phyloP scores from a whole-genome alignment of 164 flowering plant species.

The Echeveria elegans region DNA sequence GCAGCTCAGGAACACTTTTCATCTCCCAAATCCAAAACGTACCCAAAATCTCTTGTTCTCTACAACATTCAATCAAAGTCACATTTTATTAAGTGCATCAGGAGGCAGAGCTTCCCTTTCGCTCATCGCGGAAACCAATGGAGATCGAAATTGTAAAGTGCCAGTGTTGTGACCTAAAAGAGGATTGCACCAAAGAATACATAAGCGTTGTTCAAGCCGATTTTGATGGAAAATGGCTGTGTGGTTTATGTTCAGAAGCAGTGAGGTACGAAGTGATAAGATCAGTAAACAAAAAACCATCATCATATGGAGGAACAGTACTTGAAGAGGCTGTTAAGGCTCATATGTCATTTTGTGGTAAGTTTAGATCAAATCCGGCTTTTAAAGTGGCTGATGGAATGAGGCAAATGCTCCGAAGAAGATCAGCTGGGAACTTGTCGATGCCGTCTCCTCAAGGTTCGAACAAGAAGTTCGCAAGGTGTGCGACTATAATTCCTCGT shows the following conservation, averaged over 20 bases:
- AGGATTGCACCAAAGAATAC: constrained; percentile 86
- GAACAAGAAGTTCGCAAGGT: background rate
- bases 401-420: constrained; percentile 2
- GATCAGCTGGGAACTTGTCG: background rate
- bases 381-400: constrained; percentile 45
- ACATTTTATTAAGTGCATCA: too few relatives aligned
- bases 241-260: constrained; percentile 90
- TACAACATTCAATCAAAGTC: too few relatives aligned
- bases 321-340: constrained; percentile 65
- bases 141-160: constrained; percentile 75
- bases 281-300: constrained; percentile 23
- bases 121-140: too few relatives aligned
- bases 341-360: constrained; percentile 66
- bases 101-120: too few relatives aligned
- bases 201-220: constrained; percentile 55
- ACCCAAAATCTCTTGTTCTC: too few relatives aligned
- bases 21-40: too few relatives aligned
- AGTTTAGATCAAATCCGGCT: constrained; percentile 59
- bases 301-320: constrained; percentile 11
- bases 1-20: constrained; percentile 13
- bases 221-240: constrained; percentile 84
- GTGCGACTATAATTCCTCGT: background rate
- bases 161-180: constrained; percentile 88
- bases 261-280: constrained; percentile 64
- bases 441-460: background rate